Evolutionary conservation across 2,329 filamentous ascomycete species (phyloP).

Genomic region (Arthrocladium fulminans): DNA sequence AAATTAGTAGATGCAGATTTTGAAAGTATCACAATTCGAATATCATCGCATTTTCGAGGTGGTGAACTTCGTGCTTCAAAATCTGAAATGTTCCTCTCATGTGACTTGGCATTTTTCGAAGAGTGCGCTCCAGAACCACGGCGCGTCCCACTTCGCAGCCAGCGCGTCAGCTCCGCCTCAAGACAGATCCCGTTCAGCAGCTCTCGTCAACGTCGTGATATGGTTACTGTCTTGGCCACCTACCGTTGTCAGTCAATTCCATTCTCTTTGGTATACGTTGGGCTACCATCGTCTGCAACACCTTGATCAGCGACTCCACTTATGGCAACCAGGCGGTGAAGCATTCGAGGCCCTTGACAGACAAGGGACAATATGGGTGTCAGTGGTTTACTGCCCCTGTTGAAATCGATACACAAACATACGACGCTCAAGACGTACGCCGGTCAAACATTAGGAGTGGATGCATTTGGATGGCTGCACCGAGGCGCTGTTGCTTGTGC

Average conservation of each 20-base stretch:
- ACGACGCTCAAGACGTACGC: constrained; percentile 76
- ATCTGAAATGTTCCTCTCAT: background rate
- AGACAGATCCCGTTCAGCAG: background rate
- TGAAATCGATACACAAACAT: constrained; percentile 93
- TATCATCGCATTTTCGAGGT: background rate
- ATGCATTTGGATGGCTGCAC: constrained; percentile 97
- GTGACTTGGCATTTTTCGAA: background rate
- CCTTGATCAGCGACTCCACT: background rate
- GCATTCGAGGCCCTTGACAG: background rate
- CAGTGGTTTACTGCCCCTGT: constrained; percentile 74
- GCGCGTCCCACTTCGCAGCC: background rate
- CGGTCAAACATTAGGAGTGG: constrained; percentile 85
- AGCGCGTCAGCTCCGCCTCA: constrained; percentile 5
- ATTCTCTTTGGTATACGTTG: background rate
- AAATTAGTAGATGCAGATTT: constrained; percentile 18
- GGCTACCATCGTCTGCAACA: background rate
- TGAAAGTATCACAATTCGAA: background rate
- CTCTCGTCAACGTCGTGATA: background rate
- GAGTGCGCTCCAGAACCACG: background rate
- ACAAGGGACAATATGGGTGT: constrained; percentile 18
- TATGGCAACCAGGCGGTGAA: constrained; percentile 18
- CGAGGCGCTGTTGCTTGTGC: constrained; percentile 84
- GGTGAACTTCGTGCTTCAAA: background rate
- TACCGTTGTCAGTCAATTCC: background rate
- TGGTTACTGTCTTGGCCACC: background rate